Percentiles rank a stretch among this genome's conserved stretches.
These are phyloP conservation scores for Wickerhamomyces kurtzmanii DNA, from an alignment of 805 yeast genomes.

Conservation along the genomic window DNA sequence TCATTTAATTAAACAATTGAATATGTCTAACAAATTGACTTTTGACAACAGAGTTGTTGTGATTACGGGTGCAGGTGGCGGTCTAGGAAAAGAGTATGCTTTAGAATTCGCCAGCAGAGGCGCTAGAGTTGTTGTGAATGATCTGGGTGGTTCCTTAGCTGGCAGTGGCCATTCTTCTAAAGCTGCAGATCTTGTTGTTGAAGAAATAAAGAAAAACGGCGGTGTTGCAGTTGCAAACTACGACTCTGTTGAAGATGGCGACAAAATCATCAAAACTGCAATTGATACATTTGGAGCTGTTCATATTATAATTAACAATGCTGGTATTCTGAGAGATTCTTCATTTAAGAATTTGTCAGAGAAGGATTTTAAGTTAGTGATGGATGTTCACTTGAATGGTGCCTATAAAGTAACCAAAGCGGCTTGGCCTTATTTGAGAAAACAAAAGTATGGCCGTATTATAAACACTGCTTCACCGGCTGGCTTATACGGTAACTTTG, in stretches of 20 bases:
- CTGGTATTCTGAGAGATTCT: conserved; percentile 88
- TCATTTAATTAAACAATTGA: not conserved
- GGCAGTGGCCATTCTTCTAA: conserved; percentile 63
- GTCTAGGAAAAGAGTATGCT: conserved; percentile 85
- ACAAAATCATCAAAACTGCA: conserved; percentile 77
- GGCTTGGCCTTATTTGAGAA: conserved; percentile 84
- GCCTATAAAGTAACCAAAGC: conserved; percentile 78
- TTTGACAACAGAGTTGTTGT: conserved; percentile 84
- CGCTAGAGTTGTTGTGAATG: conserved; percentile 92
- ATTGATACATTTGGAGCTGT: conserved; percentile 80
- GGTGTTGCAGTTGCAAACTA: conserved; percentile 91
- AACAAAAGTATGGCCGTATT: conserved; percentile 83
- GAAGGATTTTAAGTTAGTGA: conserved; percentile 67
- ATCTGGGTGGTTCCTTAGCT: conserved; percentile 73
- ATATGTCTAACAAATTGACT: conserved; percentile 18
- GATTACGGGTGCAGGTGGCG: conserved; percentile 97
- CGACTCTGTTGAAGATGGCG: conserved; percentile 84
- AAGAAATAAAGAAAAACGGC: conserved; percentile 66
- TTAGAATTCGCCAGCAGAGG: conserved; percentile 82
- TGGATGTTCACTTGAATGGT: conserved; percentile 86
- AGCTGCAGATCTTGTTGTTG: conserved; percentile 86
- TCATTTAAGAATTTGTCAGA: conserved; percentile 81
- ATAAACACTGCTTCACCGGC: conserved; percentile 96
- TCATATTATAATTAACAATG: conserved; percentile 85
- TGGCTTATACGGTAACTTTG: conserved; percentile 93